A percentile compares a stretch with the other conserved stretches of the same genome.
phyloP scores from a whole-genome alignment of 2,329 filamentous ascomycete genomes.

The Malbranchea cinnamomea region DNA sequence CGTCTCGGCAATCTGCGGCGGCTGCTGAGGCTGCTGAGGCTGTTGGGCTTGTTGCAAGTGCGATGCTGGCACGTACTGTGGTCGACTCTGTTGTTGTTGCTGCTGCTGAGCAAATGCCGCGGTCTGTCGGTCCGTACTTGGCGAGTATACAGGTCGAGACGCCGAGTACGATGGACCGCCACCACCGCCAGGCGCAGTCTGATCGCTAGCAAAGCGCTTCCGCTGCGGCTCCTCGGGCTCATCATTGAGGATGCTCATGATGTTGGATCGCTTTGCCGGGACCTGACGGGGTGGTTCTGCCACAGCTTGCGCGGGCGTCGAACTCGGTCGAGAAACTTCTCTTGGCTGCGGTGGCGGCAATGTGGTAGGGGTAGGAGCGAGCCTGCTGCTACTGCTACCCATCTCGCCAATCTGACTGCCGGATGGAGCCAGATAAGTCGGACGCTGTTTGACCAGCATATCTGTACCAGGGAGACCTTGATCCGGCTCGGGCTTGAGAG shows the following conservation, averaged over 20 bases:
- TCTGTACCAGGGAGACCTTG: conserved; percentile 2
- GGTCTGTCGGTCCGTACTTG: conserved; percentile 4
- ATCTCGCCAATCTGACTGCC: no score
- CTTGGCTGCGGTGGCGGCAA: conserved; percentile 13
- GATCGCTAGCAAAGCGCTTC: conserved; percentile 31
- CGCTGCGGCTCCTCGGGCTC: conserved; percentile 32
- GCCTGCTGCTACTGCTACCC: conserved; percentile 5
- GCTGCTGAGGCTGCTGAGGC: conserved; percentile 3
- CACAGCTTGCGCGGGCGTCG: conserved; percentile 15
- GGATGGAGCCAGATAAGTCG: conserved; percentile 4
- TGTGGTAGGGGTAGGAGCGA: conserved; percentile 2
- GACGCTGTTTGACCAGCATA: conserved; percentile 2
- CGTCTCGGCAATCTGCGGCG: conserved; percentile 4
- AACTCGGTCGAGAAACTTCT: conserved; percentile 20
- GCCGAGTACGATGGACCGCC: conserved; percentile 13
- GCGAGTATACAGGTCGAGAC: conserved; percentile 12
- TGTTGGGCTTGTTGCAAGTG: conserved; percentile 4
- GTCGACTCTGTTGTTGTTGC: conserved; percentile 8
- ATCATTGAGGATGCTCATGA: conserved; percentile 35
- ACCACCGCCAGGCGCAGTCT: conserved; percentile 12
- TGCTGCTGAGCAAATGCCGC: conserved; percentile 4
- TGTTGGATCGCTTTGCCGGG: conserved; percentile 34
- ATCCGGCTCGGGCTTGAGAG: conserved; percentile 2
- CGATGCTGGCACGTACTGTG: conserved; percentile 9
- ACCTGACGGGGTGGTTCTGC: conserved; percentile 26